Base-by-base conservation (phyloP, 164 flowering plant species). In the Saururus chinensis region DNA sequence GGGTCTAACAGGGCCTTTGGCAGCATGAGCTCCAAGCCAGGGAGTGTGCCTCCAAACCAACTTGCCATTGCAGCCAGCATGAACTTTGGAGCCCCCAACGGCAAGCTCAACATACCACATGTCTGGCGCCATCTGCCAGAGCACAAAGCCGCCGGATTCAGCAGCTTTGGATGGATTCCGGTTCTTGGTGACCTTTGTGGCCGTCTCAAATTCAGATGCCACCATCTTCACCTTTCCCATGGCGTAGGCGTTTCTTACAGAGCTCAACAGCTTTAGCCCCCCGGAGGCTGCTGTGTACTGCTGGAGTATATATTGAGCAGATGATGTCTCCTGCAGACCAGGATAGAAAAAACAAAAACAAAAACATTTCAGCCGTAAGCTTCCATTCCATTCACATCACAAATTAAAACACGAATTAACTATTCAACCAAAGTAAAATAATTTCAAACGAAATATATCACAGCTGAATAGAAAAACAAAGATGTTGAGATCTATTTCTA, bases 71-170 rank as follows among this genome's bases (percentile, higher is more conserved):
- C 78, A 82, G 13, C 89, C 86, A 20, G 86, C 88, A 71, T 80
- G 84, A 73, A 84, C 84, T 68, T 84, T 84, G 76, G 80, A 78
- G 21, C 80, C 81, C 10, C 86, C 84, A 24, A 82, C 75, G 0
- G 82, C 84, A n/a, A 84, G 84, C 72, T 84, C 86, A n/a, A 84
- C 82, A 69, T 82, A 80, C 84, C 89, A 84, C 84, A 82, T 80
- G 57, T 82, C 84, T 1, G 86, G 86, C n/a, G 69, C 73, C 86
- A 80, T 84, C 70, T 82, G 86, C 89, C 89, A 82, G 37, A 84
- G 67, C 23, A 84, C 84, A 53, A 84, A 84, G 19, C 86, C 78
- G 21, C 86, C 89, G 0, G 80, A 69, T 61, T 82, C 86, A 0
- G 81, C 77, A 53, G 81, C 71, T 66, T 74, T 74, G 12, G 83